Evolutionary conservation across 345 rosid species (phyloP), one percentile per base, ranked within the genome.

Genomic region (Arabis hirsuta): DNA sequence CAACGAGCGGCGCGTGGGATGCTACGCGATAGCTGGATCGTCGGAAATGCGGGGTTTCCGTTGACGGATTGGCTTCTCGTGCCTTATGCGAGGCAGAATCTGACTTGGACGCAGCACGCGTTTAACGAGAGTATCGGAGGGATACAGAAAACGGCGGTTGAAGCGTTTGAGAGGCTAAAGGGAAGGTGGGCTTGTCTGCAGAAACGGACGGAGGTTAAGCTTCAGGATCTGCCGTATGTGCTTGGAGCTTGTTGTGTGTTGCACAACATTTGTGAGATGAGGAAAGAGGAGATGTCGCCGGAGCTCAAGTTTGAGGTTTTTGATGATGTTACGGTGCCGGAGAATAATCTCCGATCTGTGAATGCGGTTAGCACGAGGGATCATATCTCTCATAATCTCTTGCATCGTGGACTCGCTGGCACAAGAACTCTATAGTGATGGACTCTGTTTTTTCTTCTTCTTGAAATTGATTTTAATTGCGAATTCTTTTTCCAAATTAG

Each of bases 191-290:
- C 83, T 66, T 91, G 92, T 68, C 53, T 91, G 63, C 96, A 91
- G 74, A 91, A 84, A 81, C 70, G 96, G 61, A 85, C 92, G 2
- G 97, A 91, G 83, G 86, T 85, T 50, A 91, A 91, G 79, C 83
- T 88, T 0, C 87, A 85, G 67, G 97, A 91, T 62, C 73, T 91
- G 76, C 97, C 97, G 1, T 88, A 78, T 29, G 92, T 91, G 36
- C 84, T 91, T 0, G 96, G 97, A 3, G 97, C 97, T 50, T 91
- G 97, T 26, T 91, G 97, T 67, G 90, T 91, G 41, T 13, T 91
- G 58, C 97, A 91, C 22, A 91, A 91, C 29, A 86, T 91, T 0
- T 91, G 97, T 47, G 96, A 91, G 88, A 80, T 84, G 86, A 82
- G 82, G 73, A 84, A 80, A 2, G 96, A 91, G 72, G 84, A 41